Evolutionary conservation across 352 stramenopile species (phyloP).

Genomic region (Phytophthora vignae): DNA sequence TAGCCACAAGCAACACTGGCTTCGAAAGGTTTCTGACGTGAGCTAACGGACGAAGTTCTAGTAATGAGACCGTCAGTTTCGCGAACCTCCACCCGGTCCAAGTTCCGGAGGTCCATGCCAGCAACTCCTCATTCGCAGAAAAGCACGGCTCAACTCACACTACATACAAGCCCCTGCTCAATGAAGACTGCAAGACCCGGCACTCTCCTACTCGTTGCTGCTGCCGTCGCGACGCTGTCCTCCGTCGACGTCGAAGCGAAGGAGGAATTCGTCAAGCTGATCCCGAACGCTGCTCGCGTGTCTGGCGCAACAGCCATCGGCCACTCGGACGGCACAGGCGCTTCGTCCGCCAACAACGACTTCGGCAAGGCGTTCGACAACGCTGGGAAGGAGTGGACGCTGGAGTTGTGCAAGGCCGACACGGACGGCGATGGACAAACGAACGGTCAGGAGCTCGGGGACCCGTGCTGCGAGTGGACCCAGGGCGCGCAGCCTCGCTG

Average conservation of each 20-base stretch:
- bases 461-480: conserved; percentile 53
- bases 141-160: not conserved
- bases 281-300: conserved; percentile 55
- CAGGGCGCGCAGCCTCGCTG: conserved; percentile 11
- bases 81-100: not conserved
- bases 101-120: conserved; percentile 12
- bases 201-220: not conserved
- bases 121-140: conserved; percentile 10
- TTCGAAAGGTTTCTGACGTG: too few species aligned
- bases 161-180: not conserved
- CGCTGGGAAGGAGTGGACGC: conserved; percentile 16
- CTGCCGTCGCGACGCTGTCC: not conserved
- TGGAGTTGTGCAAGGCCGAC: conserved; percentile 41
- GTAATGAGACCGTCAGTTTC: conserved; percentile 1
- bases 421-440: conserved; percentile 59
- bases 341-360: conserved; percentile 12
- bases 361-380: conserved; percentile 23
- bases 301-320: conserved; percentile 37
- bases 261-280: conserved; percentile 26
- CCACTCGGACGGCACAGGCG: conserved; percentile 35
- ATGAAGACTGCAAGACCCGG: not conserved
- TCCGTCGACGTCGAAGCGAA: conserved; percentile 2
- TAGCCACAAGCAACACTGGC: too few species aligned
- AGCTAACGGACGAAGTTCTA: too few species aligned
- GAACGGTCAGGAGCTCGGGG: conserved; percentile 71